Evolutionary conservation across 345 rosid genomes (phyloP), one percentile per base, ranked within the genome.

Genomic region (Gossypium bickii): DNA sequence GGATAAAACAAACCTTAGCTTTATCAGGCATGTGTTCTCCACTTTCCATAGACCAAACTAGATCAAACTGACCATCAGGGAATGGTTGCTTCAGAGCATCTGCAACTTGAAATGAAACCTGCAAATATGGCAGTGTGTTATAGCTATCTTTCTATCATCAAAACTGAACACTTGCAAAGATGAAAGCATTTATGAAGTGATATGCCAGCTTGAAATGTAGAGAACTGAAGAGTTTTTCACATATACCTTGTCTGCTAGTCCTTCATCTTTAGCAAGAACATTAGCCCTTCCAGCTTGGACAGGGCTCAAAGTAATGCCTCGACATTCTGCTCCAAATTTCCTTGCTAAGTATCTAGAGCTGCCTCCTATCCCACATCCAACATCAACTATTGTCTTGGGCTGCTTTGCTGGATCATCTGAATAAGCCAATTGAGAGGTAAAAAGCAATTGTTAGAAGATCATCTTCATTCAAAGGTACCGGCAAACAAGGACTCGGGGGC

Each of bases 11-110:
- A 62, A 92, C 98, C 97, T 89, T 86, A 27, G 70, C 56, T 82
- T 92, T 94, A 71, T 94, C 92, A 47, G 97, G 97, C 92, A 94
- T 90, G 86, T 92, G 98, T 77, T 94, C 98, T 77, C 97, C 97
- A 41, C 98, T 94, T 86, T 92, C 98, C 97, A 92, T 94, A 43
- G 97, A 92, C 97, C 97, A 94, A 11, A 94, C 97, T 6, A 92
- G 85, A 83, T 94, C 92, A 75, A 94, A 94, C 52, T 80, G 82
- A 2, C 78, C 89, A 78, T 89, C 97, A 20, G 94, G 89, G 83
- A 94, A 94, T 52, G 98, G 98, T 77, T 94, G 97, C 13, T 86
- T 83, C 80, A 94, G 80, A 38, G 97, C 98, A 83, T 94, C 94
- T 60, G 89, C 98, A 70, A 94, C 98, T 87, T 83, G 94, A 82